Evolutionary conservation across 257 asterid genomes (phyloP), one percentile per base, ranked within the genome.

Genomic region (Capsicum pubescens): DNA sequence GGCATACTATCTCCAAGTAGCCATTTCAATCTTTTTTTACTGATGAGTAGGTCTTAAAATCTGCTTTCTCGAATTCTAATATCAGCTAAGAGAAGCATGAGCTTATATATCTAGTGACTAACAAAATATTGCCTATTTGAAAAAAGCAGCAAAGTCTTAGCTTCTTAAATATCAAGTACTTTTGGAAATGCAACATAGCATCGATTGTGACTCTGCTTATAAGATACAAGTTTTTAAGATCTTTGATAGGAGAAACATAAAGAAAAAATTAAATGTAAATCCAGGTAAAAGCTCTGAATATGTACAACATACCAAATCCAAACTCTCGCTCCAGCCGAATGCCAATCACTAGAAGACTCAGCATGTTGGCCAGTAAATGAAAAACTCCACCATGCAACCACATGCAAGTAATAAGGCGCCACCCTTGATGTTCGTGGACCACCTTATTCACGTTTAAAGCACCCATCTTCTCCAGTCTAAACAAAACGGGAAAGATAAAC

Each of bases 301-400:
- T 54, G 46, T 42, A 42, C 26, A 50, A 84, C 92, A 4, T 91
- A 95, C 99, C 97, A 79, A 92, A 95, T 83, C 99, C 99, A 42
- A 95, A 95, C 81, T 95, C 99, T 79, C 82, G 97, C 90, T 95
- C 99, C 46, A 95, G 97, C 70, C 94, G 95, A 77, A 95, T 92
- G 90, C 99, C 99, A 68, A 93, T 92, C 6, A 93, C 89, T 66
- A 95, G 59, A 54, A 95, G 92, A 85, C 98, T 92, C 91, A 94
- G 85, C 99, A 95, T 95, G 91, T 95, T 95, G 87, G 98, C 98
- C 67, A 95, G 94, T 87, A 95, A 87, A 92, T 95, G 99, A 84
- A 95, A 87, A 86, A 95, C 92, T 46, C 99, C 99, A 10, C 91
- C 99, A 72, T 95, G 98, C 69, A 95, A 87, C 99, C 99, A 95